Percentiles rank a stretch among this genome's conserved stretches.
These are phyloP conservation scores for Scutellaria galericulata DNA, from an alignment of 257 asterid species.

Conservation along the genomic window DNA sequence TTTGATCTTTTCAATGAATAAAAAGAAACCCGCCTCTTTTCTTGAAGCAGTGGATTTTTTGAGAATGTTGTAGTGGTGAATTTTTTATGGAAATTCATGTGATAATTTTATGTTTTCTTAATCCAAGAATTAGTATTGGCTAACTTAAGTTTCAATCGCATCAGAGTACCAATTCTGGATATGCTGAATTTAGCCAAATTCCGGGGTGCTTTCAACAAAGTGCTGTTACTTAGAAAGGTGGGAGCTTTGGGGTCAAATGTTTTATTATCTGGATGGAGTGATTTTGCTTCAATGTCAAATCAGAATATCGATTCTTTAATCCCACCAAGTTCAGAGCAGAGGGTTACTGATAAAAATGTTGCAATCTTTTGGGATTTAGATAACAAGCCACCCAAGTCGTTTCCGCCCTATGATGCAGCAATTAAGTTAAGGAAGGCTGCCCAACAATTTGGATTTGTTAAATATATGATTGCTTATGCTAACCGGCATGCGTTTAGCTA, in stretches of 20 bases:
- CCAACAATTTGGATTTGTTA: constrained; percentile 72
- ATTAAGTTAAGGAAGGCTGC: constrained; percentile 64
- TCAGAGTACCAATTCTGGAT: constrained; percentile 23
- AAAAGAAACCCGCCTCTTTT: background rate
- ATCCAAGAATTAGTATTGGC: background rate
- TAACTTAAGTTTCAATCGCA: constrained; percentile 1
- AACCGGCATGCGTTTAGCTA: constrained; percentile 74
- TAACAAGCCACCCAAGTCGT: constrained; percentile 82
- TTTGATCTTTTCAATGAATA: background rate
- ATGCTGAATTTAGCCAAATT: constrained; percentile 44
- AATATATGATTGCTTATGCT: constrained; percentile 76
- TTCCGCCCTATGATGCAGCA: constrained; percentile 88
- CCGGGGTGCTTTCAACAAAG: constrained; percentile 22
- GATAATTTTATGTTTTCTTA: background rate
- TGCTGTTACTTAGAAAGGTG: constrained; percentile 23
- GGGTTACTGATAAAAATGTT: constrained; percentile 50
- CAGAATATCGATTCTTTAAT: constrained; percentile 36
- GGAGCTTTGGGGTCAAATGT: constrained; percentile 17
- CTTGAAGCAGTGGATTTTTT: background rate
- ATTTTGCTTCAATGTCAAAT: constrained; percentile 39
- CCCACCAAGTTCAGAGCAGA: constrained; percentile 36
- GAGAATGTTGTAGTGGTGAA: too few species aligned
- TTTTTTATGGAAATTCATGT: too few species aligned
- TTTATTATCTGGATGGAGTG: constrained; percentile 33
- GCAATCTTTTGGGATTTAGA: constrained; percentile 95